Base-by-base conservation (phyloP, 2,329 filamentous ascomycete species). In the Arthrobotrys megalospora region DNA sequence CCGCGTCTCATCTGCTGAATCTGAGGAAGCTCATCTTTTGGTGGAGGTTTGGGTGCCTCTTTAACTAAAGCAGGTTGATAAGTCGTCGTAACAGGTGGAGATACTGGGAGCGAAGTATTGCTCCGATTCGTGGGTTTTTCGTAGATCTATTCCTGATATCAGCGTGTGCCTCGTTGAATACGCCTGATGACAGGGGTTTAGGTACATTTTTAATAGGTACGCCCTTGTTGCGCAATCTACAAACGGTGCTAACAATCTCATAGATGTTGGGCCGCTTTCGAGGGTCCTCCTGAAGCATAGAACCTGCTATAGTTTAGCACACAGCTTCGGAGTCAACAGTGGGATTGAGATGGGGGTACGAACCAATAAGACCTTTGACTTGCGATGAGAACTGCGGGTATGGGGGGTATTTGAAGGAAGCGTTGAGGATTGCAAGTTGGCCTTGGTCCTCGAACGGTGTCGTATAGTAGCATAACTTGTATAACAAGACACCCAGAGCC, bases 401-500 rank as follows among this genome's bases (percentile, higher is more conserved):
- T 76, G 88, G 89, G 5, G 95, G 96, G 82, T 93, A 99, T 82
- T 93, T 94, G 88, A 93, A 98, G 84, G 90, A 96, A 63, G 96
- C 96, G 83, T 98, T 98, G 79, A 99, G 86, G 80, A 99, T 99
- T 11, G 96, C 96, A 86, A 98, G 92, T 86, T 97, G 95, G 28
- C 96, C 96, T 83, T 97, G 94, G 80, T 98, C 95, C 85, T 99
- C 96, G 82, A 99, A 99, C 0, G 96, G 96, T 5, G 96, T 99
- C 0, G 96, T 99, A 85, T 99, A 99, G 85, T 98, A 99, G 86
- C 96, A 99, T 79, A 99, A 88, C 87, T 99, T 99, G 87, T 99
- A 99, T 68, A 99, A 86, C 75, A 99, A 86, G 48, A 99, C 96
- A 4, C 96, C 96, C 79, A 99, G 86, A 0, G 96, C 96, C 96